Conservation (phyloP, 2,329 filamentous ascomycete species). For the Claviceps arundinis region DNA sequence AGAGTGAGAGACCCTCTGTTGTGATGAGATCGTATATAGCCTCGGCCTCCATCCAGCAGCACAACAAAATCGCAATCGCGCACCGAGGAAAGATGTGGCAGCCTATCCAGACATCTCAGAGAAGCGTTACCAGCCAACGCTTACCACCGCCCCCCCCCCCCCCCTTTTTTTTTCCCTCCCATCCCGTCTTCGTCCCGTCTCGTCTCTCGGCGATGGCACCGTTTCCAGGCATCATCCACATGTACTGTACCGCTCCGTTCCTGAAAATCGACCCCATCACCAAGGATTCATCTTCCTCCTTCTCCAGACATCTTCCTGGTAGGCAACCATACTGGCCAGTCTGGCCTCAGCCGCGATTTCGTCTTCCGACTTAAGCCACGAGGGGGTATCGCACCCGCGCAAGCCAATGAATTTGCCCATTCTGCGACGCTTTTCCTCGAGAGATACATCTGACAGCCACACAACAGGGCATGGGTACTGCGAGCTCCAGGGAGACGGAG, state of each 20-base stretch:
- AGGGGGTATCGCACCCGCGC: constrained; percentile 36
- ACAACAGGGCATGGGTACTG: constrained; percentile 57
- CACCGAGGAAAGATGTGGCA: too few species aligned
- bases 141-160: neutral
- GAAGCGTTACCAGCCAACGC: neutral
- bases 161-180: neutral
- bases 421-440: constrained; percentile 58
- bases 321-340: constrained; percentile 17
- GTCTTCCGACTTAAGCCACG: constrained; percentile 28
- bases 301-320: constrained; percentile 33
- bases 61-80: too few species aligned
- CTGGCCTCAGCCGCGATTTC: constrained; percentile 33
- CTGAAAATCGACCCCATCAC: constrained; percentile 4
- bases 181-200: too few species aligned
- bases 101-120: too few species aligned
- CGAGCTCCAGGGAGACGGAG: constrained; percentile 36
- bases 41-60: too few species aligned
- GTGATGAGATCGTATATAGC: too few species aligned
- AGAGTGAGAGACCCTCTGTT: too few species aligned
- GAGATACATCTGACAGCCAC: constrained; percentile 40
- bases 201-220: too few species aligned
- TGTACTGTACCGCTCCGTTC: too few species aligned
- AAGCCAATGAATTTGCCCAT: constrained; percentile 65
- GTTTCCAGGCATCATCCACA: too few species aligned
- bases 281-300: constrained; percentile 30